phyloP scores from a whole-genome alignment of 2,329 filamentous ascomycete genomes.

The Aureobasidium sp. region DNA sequence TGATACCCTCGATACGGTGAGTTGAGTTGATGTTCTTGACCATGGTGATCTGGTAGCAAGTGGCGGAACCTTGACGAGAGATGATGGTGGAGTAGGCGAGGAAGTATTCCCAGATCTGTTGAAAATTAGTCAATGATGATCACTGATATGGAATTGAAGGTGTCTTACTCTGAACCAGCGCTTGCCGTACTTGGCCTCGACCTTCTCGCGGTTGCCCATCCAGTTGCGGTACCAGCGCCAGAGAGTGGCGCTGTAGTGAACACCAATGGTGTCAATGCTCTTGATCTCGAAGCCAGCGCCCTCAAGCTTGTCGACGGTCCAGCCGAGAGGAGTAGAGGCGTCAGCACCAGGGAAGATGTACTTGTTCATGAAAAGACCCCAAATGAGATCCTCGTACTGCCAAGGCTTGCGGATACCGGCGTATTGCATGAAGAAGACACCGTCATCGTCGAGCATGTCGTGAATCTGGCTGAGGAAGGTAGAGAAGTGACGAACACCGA shows the following conservation, averaged over 20 bases:
- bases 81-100: slow-evolving; percentile 77
- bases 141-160: background rate
- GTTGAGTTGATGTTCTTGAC: slow-evolving; percentile 88
- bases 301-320: slow-evolving; percentile 78
- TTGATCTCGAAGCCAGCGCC: slow-evolving; percentile 86
- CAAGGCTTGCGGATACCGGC: slow-evolving; percentile 88
- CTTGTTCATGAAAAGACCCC: slow-evolving; percentile 99
- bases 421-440: slow-evolving; percentile 92
- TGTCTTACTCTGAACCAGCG: slow-evolving; percentile 85
- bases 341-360: slow-evolving; percentile 97
- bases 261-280: slow-evolving; percentile 83
- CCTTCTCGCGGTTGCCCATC: slow-evolving; percentile 88
- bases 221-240: slow-evolving; percentile 99
- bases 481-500: slow-evolving; percentile 82
- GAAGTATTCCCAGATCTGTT: slow-evolving; percentile 84
- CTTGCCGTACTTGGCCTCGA: slow-evolving; percentile 88
- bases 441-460: slow-evolving; percentile 94
- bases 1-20: slow-evolving; percentile 70
- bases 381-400: slow-evolving; percentile 97
- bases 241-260: slow-evolving; percentile 93
- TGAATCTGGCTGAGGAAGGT: slow-evolving; percentile 79
- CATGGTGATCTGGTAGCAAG: slow-evolving; percentile 78
- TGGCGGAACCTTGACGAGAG: slow-evolving; percentile 74
- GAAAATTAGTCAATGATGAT: background rate
- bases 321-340: slow-evolving; percentile 86